These are phyloP conservation scores for Shiraia bambusicola DNA, from an alignment of 2,329 filamentous ascomycete genomes.

Conservation along the genomic window DNA sequence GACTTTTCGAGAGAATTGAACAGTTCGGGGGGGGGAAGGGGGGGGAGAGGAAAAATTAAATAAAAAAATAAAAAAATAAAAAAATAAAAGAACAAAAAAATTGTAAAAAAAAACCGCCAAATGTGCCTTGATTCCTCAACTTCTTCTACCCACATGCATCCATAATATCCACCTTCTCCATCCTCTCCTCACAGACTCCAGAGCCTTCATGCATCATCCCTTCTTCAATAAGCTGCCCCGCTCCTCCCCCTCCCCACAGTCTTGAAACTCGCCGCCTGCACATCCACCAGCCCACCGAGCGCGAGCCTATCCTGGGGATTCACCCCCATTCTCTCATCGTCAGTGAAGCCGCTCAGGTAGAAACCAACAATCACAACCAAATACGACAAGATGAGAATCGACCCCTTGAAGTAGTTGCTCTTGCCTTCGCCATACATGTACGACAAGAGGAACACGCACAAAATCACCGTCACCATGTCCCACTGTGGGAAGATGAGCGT, in stretches of 20 bases:
- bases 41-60: too few species aligned
- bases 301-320: constrained; percentile 40
- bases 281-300: constrained; percentile 31
- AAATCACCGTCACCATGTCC: constrained; percentile 96
- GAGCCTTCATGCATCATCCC: too few species aligned
- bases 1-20: too few species aligned
- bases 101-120: too few species aligned
- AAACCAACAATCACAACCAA: constrained; percentile 89
- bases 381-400: constrained; percentile 89
- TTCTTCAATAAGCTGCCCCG: constrained; percentile 28
- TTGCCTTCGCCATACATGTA: constrained; percentile 99
- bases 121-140: too few species aligned
- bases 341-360: constrained; percentile 73
- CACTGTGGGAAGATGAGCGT: constrained; percentile 94
- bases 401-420: constrained; percentile 99
- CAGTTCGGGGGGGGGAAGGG: too few species aligned
- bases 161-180: too few species aligned
- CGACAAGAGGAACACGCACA: constrained; percentile 93
- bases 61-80: too few species aligned
- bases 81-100: too few species aligned
- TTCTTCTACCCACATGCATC: too few species aligned
- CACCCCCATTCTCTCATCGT: constrained; percentile 48
- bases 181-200: too few species aligned
- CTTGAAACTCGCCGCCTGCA: constrained; percentile 41
- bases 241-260: constrained; percentile 27